phyloP scores from a whole-genome alignment of 2,329 filamentous ascomycete genomes.

The Aspergillus flavus region DNA sequence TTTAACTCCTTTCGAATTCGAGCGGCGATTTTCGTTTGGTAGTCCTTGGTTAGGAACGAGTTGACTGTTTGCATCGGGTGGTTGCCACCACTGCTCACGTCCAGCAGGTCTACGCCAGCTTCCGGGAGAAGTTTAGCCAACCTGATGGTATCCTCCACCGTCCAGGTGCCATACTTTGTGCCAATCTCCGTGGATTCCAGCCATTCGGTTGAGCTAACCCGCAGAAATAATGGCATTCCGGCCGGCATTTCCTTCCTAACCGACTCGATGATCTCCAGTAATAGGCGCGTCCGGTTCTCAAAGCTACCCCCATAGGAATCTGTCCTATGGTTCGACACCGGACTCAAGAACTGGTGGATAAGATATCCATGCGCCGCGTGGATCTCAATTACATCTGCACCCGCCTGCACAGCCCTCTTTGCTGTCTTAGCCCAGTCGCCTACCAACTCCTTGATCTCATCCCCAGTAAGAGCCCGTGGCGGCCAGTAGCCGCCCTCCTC shows the following conservation, averaged over 20 bases:
- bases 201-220: background rate
- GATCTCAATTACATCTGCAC: conserved; percentile 76
- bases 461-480: background rate
- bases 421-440: background rate
- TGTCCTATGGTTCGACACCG: conserved; percentile 53
- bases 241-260: background rate
- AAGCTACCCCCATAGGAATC: background rate
- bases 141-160: background rate
- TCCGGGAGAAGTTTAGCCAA: background rate
- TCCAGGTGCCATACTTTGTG: background rate
- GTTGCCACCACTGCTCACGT: background rate
- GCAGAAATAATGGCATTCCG: background rate
- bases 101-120: background rate
- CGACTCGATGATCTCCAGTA: background rate
- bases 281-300: background rate
- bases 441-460: background rate
- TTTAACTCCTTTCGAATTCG: no score
- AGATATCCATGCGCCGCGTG: conserved; percentile 80
- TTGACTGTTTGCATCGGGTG: background rate
- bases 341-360: conserved; percentile 68
- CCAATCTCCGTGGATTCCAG: background rate
- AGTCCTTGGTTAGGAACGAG: no score
- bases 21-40: no score
- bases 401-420: conserved; percentile 55
- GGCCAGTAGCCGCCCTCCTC: no score